Conservation (phyloP, 495 filamentous ascomycete genomes). For the Aspergillus baeticus region DNA sequence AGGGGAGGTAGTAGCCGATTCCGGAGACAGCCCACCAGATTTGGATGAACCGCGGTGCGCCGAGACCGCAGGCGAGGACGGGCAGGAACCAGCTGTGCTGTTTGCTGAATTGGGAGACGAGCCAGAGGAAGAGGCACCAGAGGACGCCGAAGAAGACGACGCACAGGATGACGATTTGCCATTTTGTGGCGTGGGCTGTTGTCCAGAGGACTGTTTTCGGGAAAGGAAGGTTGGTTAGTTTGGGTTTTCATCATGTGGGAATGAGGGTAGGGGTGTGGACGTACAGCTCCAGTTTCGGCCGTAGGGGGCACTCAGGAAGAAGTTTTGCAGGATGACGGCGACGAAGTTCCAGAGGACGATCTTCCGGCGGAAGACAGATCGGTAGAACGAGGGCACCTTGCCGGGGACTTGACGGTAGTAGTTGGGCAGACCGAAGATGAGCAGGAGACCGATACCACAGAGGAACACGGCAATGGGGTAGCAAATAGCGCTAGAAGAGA, state of each 20-base stretch:
- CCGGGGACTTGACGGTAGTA: constrained; percentile 61
- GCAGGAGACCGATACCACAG: constrained; percentile 37
- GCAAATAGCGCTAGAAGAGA: constrained; percentile 32
- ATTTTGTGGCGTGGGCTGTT: constrained; percentile 37
- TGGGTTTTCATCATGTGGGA: background rate
- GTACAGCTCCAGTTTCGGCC: constrained; percentile 50
- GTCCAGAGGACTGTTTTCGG: constrained; percentile 50
- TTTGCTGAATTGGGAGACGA: constrained; percentile 39
- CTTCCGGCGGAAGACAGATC: constrained; percentile 43
- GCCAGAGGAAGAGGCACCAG: constrained; percentile 41
- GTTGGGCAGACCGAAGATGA: constrained; percentile 44
- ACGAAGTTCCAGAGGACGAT: constrained; percentile 50
- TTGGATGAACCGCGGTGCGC: constrained; percentile 47
- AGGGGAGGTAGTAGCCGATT: constrained; percentile 44
- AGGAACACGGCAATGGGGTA: constrained; percentile 40
- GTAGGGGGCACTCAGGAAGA: constrained; percentile 48
- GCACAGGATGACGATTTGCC: constrained; percentile 47
- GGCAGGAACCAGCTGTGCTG: constrained; percentile 50
- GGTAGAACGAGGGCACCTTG: constrained; percentile 58
- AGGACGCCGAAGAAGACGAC: constrained; percentile 43
- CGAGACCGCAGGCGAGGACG: constrained; percentile 48
- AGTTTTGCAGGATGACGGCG: constrained; percentile 47
- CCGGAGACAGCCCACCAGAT: constrained; percentile 51
- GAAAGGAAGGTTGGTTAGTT: no score
- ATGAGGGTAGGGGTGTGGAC: constrained; percentile 5